phyloP scores from a whole-genome alignment of 306 rosid genomes.

The Trifolium subterraneum region DNA sequence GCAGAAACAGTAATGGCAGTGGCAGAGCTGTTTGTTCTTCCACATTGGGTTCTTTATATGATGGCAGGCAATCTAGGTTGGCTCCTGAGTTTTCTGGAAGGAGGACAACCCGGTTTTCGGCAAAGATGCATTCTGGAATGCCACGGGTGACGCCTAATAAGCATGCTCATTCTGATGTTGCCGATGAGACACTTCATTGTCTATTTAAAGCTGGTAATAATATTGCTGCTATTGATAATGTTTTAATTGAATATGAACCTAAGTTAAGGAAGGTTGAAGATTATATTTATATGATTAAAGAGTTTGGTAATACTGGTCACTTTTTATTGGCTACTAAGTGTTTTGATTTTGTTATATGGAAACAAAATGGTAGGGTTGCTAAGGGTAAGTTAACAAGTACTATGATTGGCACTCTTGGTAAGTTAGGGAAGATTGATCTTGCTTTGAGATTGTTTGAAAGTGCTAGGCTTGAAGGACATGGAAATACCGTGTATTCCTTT shows the following conservation, averaged over 20 bases:
- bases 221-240: slow-evolving; percentile 49
- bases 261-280: slow-evolving; percentile 72
- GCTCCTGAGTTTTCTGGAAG: slow-evolving; percentile 78
- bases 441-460: slow-evolving; percentile 65
- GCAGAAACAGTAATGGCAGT: background rate
- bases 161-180: slow-evolving; percentile 56
- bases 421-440: slow-evolving; percentile 75
- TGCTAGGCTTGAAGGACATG: slow-evolving; percentile 71
- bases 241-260: slow-evolving; percentile 59
- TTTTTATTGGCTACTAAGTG: slow-evolving; percentile 60
- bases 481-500: slow-evolving; percentile 76
- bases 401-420: slow-evolving; percentile 90
- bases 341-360: slow-evolving; percentile 70
- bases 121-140: slow-evolving; percentile 77
- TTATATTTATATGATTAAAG: slow-evolving; percentile 69
- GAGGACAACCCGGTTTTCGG: slow-evolving; percentile 75
- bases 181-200: slow-evolving; percentile 71
- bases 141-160: slow-evolving; percentile 58
- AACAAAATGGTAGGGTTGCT: slow-evolving; percentile 57
- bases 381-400: slow-evolving; percentile 82
- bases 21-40: slow-evolving; percentile 32
- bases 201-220: slow-evolving; percentile 62
- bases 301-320: slow-evolving; percentile 71
- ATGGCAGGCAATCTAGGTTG: slow-evolving; percentile 54
- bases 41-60: slow-evolving; percentile 55